A percentile compares a stretch with the other conserved stretches of the same genome.
phyloP scores from a whole-genome alignment of 2,329 filamentous ascomycete genomes.

The Phialophora verrucosa region DNA sequence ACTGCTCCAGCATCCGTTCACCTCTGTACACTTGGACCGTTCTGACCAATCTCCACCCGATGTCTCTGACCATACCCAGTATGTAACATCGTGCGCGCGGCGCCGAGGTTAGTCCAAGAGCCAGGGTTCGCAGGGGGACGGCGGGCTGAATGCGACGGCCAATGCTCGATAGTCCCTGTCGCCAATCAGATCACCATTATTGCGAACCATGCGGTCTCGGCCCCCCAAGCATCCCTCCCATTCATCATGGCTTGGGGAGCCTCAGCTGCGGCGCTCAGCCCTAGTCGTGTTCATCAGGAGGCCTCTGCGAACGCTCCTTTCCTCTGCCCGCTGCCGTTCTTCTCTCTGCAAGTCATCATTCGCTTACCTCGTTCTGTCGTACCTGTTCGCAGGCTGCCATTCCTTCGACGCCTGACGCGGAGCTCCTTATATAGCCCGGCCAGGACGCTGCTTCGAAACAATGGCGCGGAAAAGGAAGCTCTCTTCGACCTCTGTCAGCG shows the following conservation, averaged over 20 bases:
- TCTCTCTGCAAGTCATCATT: conserved; percentile 11
- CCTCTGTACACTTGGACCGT: not conserved
- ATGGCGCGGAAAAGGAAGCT: conserved; percentile 31
- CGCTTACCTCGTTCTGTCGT: conserved; percentile 4
- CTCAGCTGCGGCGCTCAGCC: conserved; percentile 34
- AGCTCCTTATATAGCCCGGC: conserved; percentile 27
- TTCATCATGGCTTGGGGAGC: conserved; percentile 22
- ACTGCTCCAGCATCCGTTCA: conserved; percentile 9
- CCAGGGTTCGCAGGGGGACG: conserved; percentile 1
- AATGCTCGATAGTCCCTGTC: not conserved
- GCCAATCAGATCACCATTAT: conserved; percentile 24
- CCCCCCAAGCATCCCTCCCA: conserved; percentile 25
- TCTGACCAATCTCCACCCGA: conserved; percentile 23
- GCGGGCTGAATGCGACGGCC: conserved; percentile 25
- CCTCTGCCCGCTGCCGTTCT: conserved; percentile 22
- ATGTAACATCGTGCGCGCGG: conserved; percentile 10
- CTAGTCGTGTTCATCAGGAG: conserved; percentile 24
- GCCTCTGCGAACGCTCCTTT: conserved; percentile 14
- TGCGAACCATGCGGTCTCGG: conserved; percentile 23
- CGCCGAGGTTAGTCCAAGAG: conserved; percentile 23
- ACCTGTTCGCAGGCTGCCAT: conserved; percentile 6
- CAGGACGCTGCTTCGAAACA: not conserved
- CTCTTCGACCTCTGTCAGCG: conserved; percentile 30
- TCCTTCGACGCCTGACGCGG: conserved; percentile 19
- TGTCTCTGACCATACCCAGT: conserved; percentile 10